Evolutionary conservation across 495 filamentous ascomycete species (phyloP).

Genomic region (Lepidopterella palustris): DNA sequence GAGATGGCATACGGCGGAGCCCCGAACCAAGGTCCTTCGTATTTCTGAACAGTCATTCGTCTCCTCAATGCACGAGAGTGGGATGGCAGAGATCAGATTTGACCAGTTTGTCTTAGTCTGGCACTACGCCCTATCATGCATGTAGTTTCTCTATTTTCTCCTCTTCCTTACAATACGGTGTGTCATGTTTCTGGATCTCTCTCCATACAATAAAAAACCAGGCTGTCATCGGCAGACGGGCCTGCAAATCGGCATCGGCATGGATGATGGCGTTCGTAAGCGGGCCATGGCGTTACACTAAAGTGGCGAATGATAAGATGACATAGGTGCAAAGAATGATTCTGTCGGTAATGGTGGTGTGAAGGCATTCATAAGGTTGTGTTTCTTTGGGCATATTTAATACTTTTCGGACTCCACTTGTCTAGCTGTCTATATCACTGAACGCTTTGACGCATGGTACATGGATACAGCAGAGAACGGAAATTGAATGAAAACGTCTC

Average conservation of each 20-base stretch:
- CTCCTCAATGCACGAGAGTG: too few species aligned
- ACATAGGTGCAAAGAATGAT: background rate
- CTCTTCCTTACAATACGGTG: background rate
- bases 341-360: too few species aligned
- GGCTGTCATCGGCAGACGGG: background rate
- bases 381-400: too few species aligned
- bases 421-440: too few species aligned
- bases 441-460: too few species aligned
- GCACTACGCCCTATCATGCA: background rate
- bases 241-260: background rate
- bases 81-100: too few species aligned
- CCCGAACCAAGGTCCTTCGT: background rate
- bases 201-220: background rate
- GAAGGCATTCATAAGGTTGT: too few species aligned
- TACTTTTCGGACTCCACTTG: too few species aligned
- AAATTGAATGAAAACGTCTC: too few species aligned
- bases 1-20: conserved; percentile 30
- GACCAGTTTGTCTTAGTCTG: background rate
- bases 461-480: too few species aligned
- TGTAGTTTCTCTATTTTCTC: background rate
- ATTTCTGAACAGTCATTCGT: background rate
- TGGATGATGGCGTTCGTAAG: background rate
- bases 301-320: background rate
- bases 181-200: background rate
- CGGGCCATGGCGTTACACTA: background rate